Percentiles rank a stretch among this genome's conserved stretches.
These are phyloP conservation scores for Entomortierella beljakovae DNA, from an alignment of 192 early-diverging fungal species.

Conservation along the genomic window DNA sequence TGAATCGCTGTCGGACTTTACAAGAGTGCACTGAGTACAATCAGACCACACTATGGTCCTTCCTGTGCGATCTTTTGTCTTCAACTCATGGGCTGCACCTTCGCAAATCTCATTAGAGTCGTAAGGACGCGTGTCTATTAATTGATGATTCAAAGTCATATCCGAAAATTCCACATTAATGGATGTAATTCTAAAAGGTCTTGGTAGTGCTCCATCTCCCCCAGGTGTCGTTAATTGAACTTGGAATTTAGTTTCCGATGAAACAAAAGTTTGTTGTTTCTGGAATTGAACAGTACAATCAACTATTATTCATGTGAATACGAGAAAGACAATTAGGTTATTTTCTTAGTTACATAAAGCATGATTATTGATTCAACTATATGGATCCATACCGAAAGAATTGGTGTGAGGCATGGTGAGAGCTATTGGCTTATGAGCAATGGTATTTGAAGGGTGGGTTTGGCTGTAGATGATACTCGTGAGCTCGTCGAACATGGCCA, in stretches of 20 bases:
- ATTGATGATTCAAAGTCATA: conserved; percentile 65
- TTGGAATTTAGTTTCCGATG: conserved; percentile 68
- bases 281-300: conserved; percentile 59
- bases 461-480: conserved; percentile 29
- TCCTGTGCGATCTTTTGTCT: conserved; percentile 30
- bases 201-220: conserved; percentile 55
- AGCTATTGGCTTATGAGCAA: conserved; percentile 34
- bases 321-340: conserved; percentile 12
- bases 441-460: conserved; percentile 27
- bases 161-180: conserved; percentile 72
- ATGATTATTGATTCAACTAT: conserved; percentile 13
- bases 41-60: conserved; percentile 36
- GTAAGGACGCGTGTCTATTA: conserved; percentile 49
- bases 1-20: conserved; percentile 9
- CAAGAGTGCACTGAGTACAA: conserved; percentile 33
- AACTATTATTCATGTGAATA: conserved; percentile 16
- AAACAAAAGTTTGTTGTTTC: conserved; percentile 64
- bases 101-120: neutral
- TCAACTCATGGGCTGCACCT: neutral
- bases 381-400: conserved; percentile 60
- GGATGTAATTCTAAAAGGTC: conserved; percentile 56
- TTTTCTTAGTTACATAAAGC: conserved; percentile 3
- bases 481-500: conserved; percentile 41
- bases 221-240: conserved; percentile 58
- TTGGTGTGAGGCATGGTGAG: conserved; percentile 75